phyloP scores from a whole-genome alignment of 163 green algal species.

The Scenedesmus sp. region DNA sequence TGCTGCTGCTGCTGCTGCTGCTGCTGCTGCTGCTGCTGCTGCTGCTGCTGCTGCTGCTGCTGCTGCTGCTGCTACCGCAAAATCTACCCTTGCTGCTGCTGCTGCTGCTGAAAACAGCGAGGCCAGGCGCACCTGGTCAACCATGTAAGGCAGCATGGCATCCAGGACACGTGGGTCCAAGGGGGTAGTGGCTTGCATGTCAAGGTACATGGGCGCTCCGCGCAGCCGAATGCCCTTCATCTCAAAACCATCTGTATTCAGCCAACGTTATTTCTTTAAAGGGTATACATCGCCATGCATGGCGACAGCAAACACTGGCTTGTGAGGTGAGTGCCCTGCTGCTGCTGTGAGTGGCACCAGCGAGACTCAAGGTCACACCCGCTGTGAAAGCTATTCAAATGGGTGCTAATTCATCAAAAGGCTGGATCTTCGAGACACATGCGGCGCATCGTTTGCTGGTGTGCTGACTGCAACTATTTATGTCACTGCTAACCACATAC shows the following conservation, averaged over 20 bases:
- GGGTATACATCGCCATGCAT: neutral
- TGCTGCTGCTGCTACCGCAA: neutral
- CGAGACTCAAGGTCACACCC: neutral
- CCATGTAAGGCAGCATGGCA: constrained; percentile 97
- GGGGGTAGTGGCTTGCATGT: constrained; percentile 98
- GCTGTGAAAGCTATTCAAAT: neutral
- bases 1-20: constrained; percentile 3
- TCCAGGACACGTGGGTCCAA: constrained; percentile 97
- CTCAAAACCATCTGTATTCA: constrained; percentile 63
- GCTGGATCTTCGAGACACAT: neutral
- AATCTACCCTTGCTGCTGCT: neutral
- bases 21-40: neutral
- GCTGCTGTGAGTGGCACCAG: neutral
- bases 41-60: neutral
- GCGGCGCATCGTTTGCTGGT: neutral
- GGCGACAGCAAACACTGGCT: neutral
- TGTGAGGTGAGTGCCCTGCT: neutral
- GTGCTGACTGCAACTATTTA: neutral
- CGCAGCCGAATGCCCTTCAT: constrained; percentile 92
- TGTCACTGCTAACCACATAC: constrained; percentile 48
- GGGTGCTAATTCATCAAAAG: neutral
- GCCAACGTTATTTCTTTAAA: neutral
- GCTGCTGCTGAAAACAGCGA: neutral
- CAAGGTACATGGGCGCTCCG: constrained; percentile 92
- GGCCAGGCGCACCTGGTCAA: constrained; percentile 71